Conservation (phyloP, 805 yeast genomes). For the Starmerella bombi region DNA sequence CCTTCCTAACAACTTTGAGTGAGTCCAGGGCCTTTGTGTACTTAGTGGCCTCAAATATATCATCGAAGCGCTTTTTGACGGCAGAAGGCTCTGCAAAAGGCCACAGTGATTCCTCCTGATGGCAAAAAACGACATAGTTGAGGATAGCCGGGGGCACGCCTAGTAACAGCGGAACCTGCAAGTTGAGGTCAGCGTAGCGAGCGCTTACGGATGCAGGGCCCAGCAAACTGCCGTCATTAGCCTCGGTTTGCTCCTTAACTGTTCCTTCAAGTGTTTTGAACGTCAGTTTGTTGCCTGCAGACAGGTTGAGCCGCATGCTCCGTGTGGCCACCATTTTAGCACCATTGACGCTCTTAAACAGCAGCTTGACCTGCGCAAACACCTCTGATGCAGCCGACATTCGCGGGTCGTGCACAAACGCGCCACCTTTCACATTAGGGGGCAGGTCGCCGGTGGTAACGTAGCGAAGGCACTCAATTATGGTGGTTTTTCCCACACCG, state of each 20-base stretch:
- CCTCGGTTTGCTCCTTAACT: constrained; percentile 25
- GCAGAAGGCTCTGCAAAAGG: constrained; percentile 77
- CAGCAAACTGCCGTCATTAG: background rate
- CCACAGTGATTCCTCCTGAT: constrained; percentile 95
- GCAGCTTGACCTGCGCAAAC: constrained; percentile 79
- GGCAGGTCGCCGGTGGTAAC: constrained; percentile 94
- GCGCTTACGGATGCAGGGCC: constrained; percentile 34
- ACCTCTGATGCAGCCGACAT: constrained; percentile 53
- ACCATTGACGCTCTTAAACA: constrained; percentile 61
- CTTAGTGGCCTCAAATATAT: constrained; percentile 87
- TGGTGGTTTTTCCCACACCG: constrained; percentile 94
- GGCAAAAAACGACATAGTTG: constrained; percentile 91
- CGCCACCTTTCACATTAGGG: constrained; percentile 92
- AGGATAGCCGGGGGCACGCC: constrained; percentile 83
- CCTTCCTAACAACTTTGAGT: constrained; percentile 62
- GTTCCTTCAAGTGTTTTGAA: constrained; percentile 91
- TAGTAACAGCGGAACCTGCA: constrained; percentile 62
- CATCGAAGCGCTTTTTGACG: constrained; percentile 86
- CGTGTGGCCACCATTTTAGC: constrained; percentile 71
- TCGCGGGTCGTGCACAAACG: constrained; percentile 87
- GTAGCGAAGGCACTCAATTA: constrained; percentile 85
- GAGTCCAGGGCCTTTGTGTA: constrained; percentile 82
- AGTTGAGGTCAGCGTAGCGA: constrained; percentile 71
- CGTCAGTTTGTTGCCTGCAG: constrained; percentile 42
- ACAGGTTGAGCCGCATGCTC: constrained; percentile 55